Base-by-base conservation (phyloP, 73 alveolate genomes). In the Effrenium voratum region DNA sequence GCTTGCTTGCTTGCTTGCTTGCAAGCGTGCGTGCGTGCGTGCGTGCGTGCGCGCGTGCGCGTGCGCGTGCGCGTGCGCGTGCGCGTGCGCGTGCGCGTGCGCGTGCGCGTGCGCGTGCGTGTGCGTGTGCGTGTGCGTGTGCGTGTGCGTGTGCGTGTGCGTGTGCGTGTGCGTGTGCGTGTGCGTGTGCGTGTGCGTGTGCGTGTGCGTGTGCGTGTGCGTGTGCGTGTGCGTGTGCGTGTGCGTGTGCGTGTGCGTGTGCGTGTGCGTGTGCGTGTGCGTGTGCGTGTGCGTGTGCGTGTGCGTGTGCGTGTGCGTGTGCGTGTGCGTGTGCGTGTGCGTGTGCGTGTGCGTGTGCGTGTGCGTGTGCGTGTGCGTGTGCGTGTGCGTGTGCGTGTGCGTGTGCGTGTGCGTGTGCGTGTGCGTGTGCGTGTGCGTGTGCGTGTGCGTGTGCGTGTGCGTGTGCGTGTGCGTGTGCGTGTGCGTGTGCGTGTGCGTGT, bases 201-300 rank as follows among this genome's bases (percentile, higher is more conserved):
- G n/a, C n/a, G n/a, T n/a, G n/a, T n/a, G n/a, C n/a, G n/a, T n/a
- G n/a, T n/a, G n/a, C n/a, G n/a, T n/a, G n/a, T n/a, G n/a, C n/a
- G n/a, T n/a, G n/a, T n/a, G 70, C 70, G 70, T 55, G 24, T 55
- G 70, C 24, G 70, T 55, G 70, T 55, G 70, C 70, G 70, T 55
- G 70, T 55, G 70, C 70, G 70, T 55, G 70, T 55, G 70, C 70
- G 70, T 55, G 70, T 55, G 70, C 70, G 70, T 55, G 70, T 55
- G 70, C 70, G 70, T 55, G 70, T 55, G 70, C 70, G 70, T 55
- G 70, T 55, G 70, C 70, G 70, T 55, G 70, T 55, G 70, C 70
- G 70, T 55, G 70, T 55, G 70, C 70, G 70, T 55, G 70, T 55
- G 70, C 70, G 70, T 55, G 70, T 55, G 70, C 70, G 70, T 55